Evolutionary conservation across 2,329 filamentous ascomycete species (phyloP), one percentile per base, ranked within the genome.

Genomic region (Pseudogymnoascus sp.): DNA sequence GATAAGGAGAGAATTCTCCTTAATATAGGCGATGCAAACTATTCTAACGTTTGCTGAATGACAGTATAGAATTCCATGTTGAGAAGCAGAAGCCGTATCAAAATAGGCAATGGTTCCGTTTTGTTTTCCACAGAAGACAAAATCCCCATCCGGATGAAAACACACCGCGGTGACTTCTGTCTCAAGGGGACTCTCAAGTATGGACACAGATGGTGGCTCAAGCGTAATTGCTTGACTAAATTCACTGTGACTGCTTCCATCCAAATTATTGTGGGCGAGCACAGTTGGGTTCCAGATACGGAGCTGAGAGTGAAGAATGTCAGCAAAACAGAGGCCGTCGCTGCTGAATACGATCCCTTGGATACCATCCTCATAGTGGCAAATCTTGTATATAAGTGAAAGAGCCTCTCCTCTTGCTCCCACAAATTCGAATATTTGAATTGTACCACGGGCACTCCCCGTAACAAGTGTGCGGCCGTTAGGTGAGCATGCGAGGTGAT

Each of bases 221-320:
- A 35, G 8, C n/a, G 46, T 31, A 4, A 53, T 31, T 19, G 59
- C 56, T 37, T 64, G 63, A 28, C 35, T 65, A 14, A 66, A 19
- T 19, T 38, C 61, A 26, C 61, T 65, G 61, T 65, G 66, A 46
- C 64, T 69, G 11, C 64, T 65, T 46, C 67, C 69, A n/a, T 66
- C 65, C 14, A 63, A n/a, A 22, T 71, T 69, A 60, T 65, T 64
- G 24, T 62, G 37, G 3, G 73, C 67, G 4, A 77, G 67, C 16
- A 68, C 71, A 2, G 70, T 63, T 12, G 74, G 75, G 6, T 73
- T 74, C 76, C 75, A 77, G 2, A 77, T 68, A n/a, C 71, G 67
- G 43, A 69, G 73, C 56, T 73, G 72, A 2, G 65, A 66, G 11
- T 68, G 69, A 50, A 70, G 68, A 6, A 76, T 68, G 43, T 76